Conservation (phyloP, 2,329 filamentous ascomycete species). For the Sporothrix euskadiensis region DNA sequence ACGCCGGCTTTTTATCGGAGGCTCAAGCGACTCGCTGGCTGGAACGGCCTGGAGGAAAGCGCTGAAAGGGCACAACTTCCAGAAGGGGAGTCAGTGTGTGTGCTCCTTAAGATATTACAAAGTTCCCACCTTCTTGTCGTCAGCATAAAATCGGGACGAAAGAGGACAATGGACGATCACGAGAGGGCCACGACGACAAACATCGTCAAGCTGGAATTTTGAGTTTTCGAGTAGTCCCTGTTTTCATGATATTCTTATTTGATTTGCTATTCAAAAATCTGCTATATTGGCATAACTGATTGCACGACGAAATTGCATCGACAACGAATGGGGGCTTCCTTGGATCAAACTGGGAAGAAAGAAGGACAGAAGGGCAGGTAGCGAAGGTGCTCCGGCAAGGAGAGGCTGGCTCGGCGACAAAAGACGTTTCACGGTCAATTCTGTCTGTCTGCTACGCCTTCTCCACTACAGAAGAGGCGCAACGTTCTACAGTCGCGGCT, state of each 20-base stretch:
- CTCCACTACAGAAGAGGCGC: not conserved
- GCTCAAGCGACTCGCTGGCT: not conserved
- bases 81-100: not conserved
- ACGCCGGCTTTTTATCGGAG: not conserved
- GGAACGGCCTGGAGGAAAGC: not conserved
- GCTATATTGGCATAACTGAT: not conserved
- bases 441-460: not conserved
- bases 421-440: conserved; percentile 15
- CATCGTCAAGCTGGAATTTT: not conserved
- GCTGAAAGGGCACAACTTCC: not conserved
- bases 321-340: conserved; percentile 16
- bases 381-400: not conserved
- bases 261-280: not conserved
- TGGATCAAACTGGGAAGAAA: conserved; percentile 25
- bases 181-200: too few species aligned
- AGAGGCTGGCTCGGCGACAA: not conserved
- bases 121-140: not conserved
- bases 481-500: conserved; percentile 27
- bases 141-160: not conserved
- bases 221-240: too few species aligned
- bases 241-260: not conserved
- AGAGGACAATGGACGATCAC: not conserved
- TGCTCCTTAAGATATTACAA: too few species aligned
- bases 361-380: not conserved
- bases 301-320: too few species aligned